Evolutionary conservation across 2,329 filamentous ascomycete genomes (phyloP), one percentile per base, ranked within the genome.

Genomic region (Chrysosphaeria jannelii): DNA sequence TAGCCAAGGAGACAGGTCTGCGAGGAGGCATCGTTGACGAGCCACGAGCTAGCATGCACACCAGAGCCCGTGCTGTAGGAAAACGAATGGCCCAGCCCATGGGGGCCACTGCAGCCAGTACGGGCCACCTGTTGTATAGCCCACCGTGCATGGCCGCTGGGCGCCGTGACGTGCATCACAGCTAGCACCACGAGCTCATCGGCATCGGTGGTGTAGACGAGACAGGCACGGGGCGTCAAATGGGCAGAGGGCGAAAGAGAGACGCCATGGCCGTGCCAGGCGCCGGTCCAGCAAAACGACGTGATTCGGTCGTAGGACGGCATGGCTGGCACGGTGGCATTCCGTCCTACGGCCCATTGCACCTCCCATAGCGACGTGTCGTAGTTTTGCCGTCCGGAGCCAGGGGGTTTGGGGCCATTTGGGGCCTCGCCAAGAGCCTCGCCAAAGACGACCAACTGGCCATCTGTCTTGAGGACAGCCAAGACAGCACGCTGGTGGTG

Each of bases 21-120:
- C 8, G 16, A 9, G 6, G 20, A 21, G 15, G 3, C 8, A 16
- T n/a, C 15, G 19, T 31, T 33, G 3, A 39, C 34, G 3, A 48
- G 28, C 57, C 57, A 63, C 0, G 57, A 53, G 14, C 54, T 53
- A 51, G 54, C 63, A 31, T 41, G 50, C 3, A 63, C 33, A 3
- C 50, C 48, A 11, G 17, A 12, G 8, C 16, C 23, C n/a, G n/a
- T n/a, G n/a, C n/a, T n/a, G n/a, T n/a, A n/a, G n/a, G n/a, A n/a
- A n/a, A n/a, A n/a, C n/a, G n/a, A n/a, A n/a, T n/a, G n/a, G n/a
- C n/a, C n/a, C n/a, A n/a, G n/a, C n/a, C n/a, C n/a, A n/a, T n/a
- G n/a, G n/a, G n/a, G n/a, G n/a, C n/a, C n/a, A n/a, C n/a, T n/a
- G n/a, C n/a, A n/a, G n/a, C 43, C 36, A 27, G 60, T 56, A n/a